Conservation (phyloP, 2,329 filamentous ascomycete species). For the Phaeoacremonium minimum region DNA sequence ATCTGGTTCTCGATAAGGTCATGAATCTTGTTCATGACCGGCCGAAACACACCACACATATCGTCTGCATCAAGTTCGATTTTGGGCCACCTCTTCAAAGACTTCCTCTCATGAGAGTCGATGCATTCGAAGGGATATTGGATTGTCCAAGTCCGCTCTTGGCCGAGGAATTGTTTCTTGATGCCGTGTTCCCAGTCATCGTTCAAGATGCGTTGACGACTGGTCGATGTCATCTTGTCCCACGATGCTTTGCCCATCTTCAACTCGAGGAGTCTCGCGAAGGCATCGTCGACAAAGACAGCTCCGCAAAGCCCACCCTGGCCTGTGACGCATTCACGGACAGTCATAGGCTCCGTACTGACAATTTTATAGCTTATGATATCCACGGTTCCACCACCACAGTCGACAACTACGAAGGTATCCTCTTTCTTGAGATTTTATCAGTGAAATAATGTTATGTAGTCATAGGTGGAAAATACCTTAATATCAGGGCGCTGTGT, state of each 20-base stretch:
- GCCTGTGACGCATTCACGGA: constrained; percentile 31
- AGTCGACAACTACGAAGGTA: constrained; percentile 20
- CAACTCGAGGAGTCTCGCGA: constrained; percentile 19
- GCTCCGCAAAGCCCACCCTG: constrained; percentile 32
- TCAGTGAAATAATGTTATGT: neutral
- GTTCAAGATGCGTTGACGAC: constrained; percentile 7
- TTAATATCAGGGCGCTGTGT: constrained; percentile 13
- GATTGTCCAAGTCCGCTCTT: constrained; percentile 6
- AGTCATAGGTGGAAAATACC: constrained; percentile 2
- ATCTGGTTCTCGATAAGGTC: constrained; percentile 19
- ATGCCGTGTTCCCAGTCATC: constrained; percentile 19
- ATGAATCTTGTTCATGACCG: constrained; percentile 12
- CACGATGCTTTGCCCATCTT: constrained; percentile 11
- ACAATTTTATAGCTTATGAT: constrained; percentile 32
- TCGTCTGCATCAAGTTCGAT: constrained; percentile 11
- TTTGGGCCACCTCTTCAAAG: neutral
- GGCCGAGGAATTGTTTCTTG: constrained; percentile 14
- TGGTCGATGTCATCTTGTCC: neutral
- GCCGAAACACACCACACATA: constrained; percentile 15
- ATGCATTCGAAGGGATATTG: constrained; percentile 1
- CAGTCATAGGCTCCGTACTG: constrained; percentile 12
- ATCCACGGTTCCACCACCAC: constrained; percentile 26
- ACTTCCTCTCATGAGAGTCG: neutral
- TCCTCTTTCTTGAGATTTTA: constrained; percentile 8
- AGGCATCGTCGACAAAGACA: constrained; percentile 32